Base-by-base conservation (phyloP, 495 filamentous ascomycete genomes). In the Penicillium cosmopolitanum region DNA sequence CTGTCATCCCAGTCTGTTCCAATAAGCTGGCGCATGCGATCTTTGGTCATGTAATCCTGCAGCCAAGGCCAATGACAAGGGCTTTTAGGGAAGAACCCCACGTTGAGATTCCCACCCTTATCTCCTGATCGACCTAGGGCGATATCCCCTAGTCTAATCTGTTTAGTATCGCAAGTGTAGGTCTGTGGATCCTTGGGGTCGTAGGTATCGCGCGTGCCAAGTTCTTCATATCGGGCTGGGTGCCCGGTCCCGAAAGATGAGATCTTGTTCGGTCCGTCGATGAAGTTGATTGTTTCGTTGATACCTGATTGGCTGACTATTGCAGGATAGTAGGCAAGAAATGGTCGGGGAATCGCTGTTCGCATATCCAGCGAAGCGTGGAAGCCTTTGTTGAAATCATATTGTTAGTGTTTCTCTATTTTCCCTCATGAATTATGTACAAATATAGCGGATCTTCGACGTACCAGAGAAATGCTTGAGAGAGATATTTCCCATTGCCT, bases 81-180 rank as follows among this genome's bases (percentile, higher is more conserved):
- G 31, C 73, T 53, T 21, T 63, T 64, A 9, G 76, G 71, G 51
- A 76, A 83, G 50, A 84, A 66, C 0, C 82, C 80, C n/a, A 78
- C 63, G 50, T 84, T 84, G 33, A 76, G 65, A 55, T 85, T 77
- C 9, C 63, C 70, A 2, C 72, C 78, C 57, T 84, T 83, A 58
- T 84, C 81, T 16, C 80, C 81, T 5, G 80, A 83, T 21, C 81
- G 66, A 13, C 68, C 77, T 1, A 75, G 70, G 9, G 64, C 69
- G 44, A 82, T 59, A 47, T 75, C 72, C 1, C 80, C 78, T 0
- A 83, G 66, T 6, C 67, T 70, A 15, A 46, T 40, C 46, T 11
- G 21, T 31, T 53, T 68, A 2, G 66, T 71, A 19, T 19, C 42
- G 16, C 42, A 3, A 69, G 58, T 2, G 66, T 72, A 53, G 54